Percentiles rank a stretch among this genome's conserved stretches.
Conservation (phyloP, 2,329 filamentous ascomycete species). For the Clonostachys chloroleuca region DNA sequence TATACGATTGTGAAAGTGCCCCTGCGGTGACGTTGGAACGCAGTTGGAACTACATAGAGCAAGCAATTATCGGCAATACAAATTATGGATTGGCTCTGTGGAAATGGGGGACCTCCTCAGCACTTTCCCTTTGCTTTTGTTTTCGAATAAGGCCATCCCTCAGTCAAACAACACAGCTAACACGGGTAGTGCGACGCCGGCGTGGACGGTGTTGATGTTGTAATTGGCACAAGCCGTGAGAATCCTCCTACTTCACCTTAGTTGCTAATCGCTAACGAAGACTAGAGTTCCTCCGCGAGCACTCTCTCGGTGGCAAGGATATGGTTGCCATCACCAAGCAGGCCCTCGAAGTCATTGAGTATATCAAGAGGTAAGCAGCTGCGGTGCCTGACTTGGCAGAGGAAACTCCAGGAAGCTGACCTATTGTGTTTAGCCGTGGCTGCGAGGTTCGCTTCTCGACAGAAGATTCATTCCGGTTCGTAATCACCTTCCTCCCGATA, state of each 20-base stretch:
- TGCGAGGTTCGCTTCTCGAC: conserved; percentile 46
- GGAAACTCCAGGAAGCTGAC: background rate
- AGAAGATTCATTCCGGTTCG: conserved; percentile 79
- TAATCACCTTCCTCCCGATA: no score
- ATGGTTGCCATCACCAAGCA: conserved; percentile 71
- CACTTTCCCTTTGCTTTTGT: no score
- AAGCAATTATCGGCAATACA: no score
- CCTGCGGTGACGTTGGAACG: no score
- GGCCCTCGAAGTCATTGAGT: conserved; percentile 80
- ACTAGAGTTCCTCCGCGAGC: conserved; percentile 72
- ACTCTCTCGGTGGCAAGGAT: conserved; percentile 75
- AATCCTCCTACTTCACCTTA: no score
- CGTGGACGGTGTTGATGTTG: conserved; percentile 75
- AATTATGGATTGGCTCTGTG: no score
- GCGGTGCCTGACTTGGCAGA: background rate
- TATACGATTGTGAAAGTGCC: no score
- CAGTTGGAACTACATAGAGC: no score
- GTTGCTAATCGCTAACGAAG: no score
- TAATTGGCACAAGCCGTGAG: conserved; percentile 61
- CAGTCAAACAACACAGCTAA: no score
- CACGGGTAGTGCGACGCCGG: conserved; percentile 27
- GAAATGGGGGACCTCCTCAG: no score
- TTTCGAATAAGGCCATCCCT: no score
- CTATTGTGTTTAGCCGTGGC: conserved; percentile 4
- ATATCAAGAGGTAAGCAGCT: conserved; percentile 58